phyloP scores from a whole-genome alignment of 768 basidiomycete genomes.

The Lactarius indigo region DNA sequence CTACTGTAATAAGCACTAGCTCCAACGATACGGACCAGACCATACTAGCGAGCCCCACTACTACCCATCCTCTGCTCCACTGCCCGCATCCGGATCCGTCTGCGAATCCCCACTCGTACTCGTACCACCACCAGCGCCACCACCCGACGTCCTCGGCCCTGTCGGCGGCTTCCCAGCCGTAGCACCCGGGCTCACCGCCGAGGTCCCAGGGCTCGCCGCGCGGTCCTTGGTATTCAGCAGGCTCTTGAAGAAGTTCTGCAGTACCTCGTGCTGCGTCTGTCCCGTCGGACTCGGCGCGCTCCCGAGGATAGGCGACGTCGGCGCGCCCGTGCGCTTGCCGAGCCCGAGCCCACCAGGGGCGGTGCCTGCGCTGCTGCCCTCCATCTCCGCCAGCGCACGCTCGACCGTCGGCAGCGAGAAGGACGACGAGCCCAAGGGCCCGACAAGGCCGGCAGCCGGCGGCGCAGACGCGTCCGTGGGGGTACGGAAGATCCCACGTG shows the following conservation, averaged over 20 bases:
- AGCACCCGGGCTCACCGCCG: constrained; percentile 33
- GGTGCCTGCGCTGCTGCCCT: constrained; percentile 44
- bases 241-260: constrained; percentile 87
- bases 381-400: constrained; percentile 85
- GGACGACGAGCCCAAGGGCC: constrained; percentile 85
- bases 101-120: background rate
- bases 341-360: constrained; percentile 24
- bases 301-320: constrained; percentile 32
- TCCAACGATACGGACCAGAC: background rate
- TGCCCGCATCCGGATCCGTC: constrained; percentile 10
- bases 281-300: constrained; percentile 43
- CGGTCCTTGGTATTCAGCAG: constrained; percentile 70
- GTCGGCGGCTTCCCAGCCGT: constrained; percentile 19
- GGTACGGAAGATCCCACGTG: constrained; percentile 81
- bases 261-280: constrained; percentile 74
- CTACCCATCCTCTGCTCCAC: constrained; percentile 11
- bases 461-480: constrained; percentile 56
- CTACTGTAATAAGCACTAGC: background rate
- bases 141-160: constrained; percentile 9
- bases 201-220: constrained; percentile 34
- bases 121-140: background rate
- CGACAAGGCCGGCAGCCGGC: constrained; percentile 75
- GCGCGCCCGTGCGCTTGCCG: constrained; percentile 22
- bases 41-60: background rate
- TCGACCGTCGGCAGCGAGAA: constrained; percentile 87